A percentile compares a stretch with the other conserved stretches of the same genome.
Evolutionary conservation across 352 stramenopile species (phyloP).

Genomic region (Halophytophthora polymorphica): DNA sequence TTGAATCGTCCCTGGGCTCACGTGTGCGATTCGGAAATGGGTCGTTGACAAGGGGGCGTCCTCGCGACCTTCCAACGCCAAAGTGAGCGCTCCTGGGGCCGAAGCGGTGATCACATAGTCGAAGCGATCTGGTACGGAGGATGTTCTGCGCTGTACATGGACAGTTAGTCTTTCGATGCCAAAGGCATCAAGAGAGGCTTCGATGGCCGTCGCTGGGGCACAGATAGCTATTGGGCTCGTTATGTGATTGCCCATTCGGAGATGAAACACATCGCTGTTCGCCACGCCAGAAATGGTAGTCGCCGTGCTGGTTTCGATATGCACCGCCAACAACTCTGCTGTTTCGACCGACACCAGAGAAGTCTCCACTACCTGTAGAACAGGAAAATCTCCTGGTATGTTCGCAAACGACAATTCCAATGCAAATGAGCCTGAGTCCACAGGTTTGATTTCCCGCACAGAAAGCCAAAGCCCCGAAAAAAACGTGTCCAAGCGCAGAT

Average conservation of each 20-base stretch:
- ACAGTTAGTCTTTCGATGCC: not conserved
- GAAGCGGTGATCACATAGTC: conserved; percentile 7
- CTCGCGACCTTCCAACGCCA: not conserved
- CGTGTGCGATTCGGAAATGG: conserved; percentile 4
- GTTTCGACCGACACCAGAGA: not conserved
- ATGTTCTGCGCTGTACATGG: conserved; percentile 2
- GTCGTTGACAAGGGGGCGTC: not conserved
- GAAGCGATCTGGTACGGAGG: not conserved
- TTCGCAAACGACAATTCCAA: not conserved
- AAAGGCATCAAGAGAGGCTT: conserved; percentile 1
- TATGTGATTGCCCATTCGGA: conserved; percentile 1
- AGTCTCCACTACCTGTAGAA: not conserved
- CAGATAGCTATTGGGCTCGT: conserved; percentile 1
- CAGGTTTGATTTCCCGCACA: not conserved
- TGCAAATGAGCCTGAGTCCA: not conserved
- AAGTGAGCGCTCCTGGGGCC: not conserved
- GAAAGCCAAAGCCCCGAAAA: not conserved
- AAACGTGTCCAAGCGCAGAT: conserved; percentile 2
- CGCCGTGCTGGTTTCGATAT: not conserved
- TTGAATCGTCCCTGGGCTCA: conserved; percentile 2
- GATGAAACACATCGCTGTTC: conserved; percentile 1
- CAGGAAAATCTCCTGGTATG: not conserved
- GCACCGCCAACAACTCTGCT: not conserved
- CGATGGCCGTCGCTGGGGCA: not conserved
- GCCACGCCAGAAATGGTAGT: not conserved